Conservation (phyloP, 108 stramenopile species). For the Cyclotella atomus region DNA sequence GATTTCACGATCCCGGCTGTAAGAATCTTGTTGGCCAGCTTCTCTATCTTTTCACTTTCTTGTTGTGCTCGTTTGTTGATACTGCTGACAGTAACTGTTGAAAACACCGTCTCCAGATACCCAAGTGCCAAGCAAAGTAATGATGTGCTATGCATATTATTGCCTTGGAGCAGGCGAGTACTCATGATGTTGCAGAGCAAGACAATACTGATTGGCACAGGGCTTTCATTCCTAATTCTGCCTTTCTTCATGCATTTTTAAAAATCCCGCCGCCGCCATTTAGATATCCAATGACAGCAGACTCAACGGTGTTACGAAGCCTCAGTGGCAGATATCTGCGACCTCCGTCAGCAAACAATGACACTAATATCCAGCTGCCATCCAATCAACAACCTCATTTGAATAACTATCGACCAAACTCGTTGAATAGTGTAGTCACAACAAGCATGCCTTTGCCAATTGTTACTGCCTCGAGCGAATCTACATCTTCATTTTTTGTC, state of each 20-base stretch:
- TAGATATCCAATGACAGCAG: too few species aligned
- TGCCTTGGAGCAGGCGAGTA: too few species aligned
- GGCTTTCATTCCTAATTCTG: too few species aligned
- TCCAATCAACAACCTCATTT: slow-evolving; percentile 22
- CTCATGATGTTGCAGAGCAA: too few species aligned
- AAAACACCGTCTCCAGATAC: too few species aligned
- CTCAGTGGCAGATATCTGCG: slow-evolving; percentile 17
- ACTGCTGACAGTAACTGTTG: too few species aligned
- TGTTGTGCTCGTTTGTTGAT: background rate
- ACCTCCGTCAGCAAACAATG: slow-evolving; percentile 10
- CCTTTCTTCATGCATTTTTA: too few species aligned
- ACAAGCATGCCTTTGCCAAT: background rate
- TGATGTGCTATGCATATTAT: too few species aligned
- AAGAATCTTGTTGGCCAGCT: background rate
- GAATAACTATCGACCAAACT: slow-evolving; percentile 9
- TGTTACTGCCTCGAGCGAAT: background rate
- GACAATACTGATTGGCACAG: too few species aligned
- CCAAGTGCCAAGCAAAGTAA: too few species aligned
- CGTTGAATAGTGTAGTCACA: background rate
- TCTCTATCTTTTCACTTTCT: background rate
- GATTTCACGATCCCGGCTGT: background rate
- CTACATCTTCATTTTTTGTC: slow-evolving; percentile 57
- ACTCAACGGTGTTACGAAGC: background rate
- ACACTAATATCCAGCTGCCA: background rate
- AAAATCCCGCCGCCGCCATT: too few species aligned